These are phyloP conservation scores for Phytophthora sojae DNA, from an alignment of 352 stramenopile species.

Conservation along the genomic window DNA sequence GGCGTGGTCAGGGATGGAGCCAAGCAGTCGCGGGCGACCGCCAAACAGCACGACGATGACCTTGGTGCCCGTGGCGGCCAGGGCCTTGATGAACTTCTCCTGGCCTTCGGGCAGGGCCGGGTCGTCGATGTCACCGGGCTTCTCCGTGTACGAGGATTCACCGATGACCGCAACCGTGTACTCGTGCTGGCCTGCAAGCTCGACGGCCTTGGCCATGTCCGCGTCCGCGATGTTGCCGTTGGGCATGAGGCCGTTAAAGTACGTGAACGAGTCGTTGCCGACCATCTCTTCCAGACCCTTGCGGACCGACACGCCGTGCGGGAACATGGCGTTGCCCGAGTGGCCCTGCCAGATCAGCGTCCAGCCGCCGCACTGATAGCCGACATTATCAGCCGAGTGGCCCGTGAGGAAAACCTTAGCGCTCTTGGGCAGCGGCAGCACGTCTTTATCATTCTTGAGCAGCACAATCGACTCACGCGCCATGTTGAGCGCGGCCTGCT, in stretches of 20 bases:
- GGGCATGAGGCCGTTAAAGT: slow-evolving; percentile 56
- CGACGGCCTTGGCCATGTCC: slow-evolving; percentile 54
- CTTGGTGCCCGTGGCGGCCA: slow-evolving; percentile 68
- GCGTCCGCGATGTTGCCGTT: slow-evolving; percentile 52
- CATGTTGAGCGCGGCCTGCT: slow-evolving; percentile 54
- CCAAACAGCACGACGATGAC: slow-evolving; percentile 80
- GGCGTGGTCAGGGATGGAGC: slow-evolving; percentile 52
- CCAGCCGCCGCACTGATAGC: slow-evolving; percentile 78
- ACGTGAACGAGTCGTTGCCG: slow-evolving; percentile 39
- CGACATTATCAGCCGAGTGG: slow-evolving; percentile 63
- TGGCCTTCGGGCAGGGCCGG: slow-evolving; percentile 63
- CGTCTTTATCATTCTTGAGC: slow-evolving; percentile 71
- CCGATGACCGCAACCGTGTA: slow-evolving; percentile 81
- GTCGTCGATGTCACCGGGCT: slow-evolving; percentile 82
- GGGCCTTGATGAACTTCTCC: slow-evolving; percentile 67
- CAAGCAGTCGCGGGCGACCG: slow-evolving; percentile 78
- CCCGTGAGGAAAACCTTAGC: slow-evolving; percentile 69
- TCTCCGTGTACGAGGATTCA: slow-evolving; percentile 81
- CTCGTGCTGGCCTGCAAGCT: slow-evolving; percentile 44
- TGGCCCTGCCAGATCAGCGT: slow-evolving; percentile 83
- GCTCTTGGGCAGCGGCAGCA: slow-evolving; percentile 51
- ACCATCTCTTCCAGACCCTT: slow-evolving; percentile 31
- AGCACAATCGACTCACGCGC: slow-evolving; percentile 81
- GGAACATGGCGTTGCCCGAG: slow-evolving; percentile 57
- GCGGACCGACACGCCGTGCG: slow-evolving; percentile 56